Evolutionary conservation across 106 monocot genomes (phyloP).

Genomic region (Gastrodia elata): DNA sequence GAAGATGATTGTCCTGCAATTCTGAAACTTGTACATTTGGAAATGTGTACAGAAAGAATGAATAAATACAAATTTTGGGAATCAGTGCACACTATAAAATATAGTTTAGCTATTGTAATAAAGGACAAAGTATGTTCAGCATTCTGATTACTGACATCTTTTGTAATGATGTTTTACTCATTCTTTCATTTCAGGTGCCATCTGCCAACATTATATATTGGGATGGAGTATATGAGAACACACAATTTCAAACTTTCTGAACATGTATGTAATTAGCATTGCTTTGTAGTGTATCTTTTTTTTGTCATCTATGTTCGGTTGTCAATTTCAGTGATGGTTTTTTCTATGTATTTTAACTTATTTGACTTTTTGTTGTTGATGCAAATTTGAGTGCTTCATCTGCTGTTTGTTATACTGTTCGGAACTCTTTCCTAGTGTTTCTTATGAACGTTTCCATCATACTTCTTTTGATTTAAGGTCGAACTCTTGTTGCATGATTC

Average conservation of each 20-base stretch:
- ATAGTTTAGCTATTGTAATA: background rate
- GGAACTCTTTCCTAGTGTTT: background rate
- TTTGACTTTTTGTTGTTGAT: background rate
- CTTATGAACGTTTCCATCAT: background rate
- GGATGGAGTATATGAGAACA: constrained; percentile 92
- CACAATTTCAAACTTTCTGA: constrained; percentile 98
- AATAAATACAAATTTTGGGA: background rate
- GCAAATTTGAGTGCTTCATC: background rate
- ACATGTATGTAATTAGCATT: constrained; percentile 40
- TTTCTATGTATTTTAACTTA: background rate
- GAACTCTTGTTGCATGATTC: background rate
- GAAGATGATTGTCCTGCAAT: background rate
- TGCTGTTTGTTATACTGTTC: background rate
- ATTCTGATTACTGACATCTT: background rate
- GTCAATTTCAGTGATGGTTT: background rate
- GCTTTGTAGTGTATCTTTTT: background rate
- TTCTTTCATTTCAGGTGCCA: constrained; percentile 64
- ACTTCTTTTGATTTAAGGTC: background rate
- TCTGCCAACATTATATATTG: constrained; percentile 82
- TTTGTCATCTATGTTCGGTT: background rate
- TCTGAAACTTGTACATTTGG: background rate
- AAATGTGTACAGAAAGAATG: background rate
- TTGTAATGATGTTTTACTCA: background rate
- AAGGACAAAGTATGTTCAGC: background rate
- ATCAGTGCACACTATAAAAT: background rate